Evolutionary conservation across 495 filamentous ascomycete genomes (phyloP).

Genomic region (Penicillium desertorum): DNA sequence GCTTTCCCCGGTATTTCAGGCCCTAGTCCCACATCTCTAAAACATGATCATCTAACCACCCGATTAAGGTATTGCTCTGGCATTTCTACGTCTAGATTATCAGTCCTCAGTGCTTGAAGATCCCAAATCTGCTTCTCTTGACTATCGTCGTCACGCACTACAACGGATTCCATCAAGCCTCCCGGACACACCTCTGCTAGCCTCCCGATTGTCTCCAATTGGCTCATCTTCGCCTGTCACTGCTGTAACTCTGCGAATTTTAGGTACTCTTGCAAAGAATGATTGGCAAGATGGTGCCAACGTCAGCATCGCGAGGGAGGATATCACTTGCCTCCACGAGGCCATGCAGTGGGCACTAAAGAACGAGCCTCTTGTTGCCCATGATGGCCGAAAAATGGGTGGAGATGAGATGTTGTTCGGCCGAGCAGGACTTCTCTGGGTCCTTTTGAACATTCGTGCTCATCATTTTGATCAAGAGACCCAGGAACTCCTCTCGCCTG

Average conservation of each 20-base stretch:
- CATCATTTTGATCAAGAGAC: conserved; percentile 24
- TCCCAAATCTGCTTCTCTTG: conserved; percentile 3
- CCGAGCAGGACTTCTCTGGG: conserved; percentile 45
- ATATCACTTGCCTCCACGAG: conserved; percentile 32
- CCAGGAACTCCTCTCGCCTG: conserved; percentile 18
- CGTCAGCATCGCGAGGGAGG: conserved; percentile 20
- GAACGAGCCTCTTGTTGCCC: conserved; percentile 33
- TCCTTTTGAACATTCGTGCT: conserved; percentile 37
- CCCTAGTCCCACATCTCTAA: neutral
- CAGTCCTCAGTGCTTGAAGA: conserved; percentile 29
- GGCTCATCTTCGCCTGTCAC: conserved; percentile 33
- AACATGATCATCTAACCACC: neutral
- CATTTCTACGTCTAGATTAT: conserved; percentile 40
- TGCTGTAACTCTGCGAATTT: conserved; percentile 28
- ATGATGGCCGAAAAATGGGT: conserved; percentile 35
- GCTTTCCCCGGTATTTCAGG: conserved; percentile 31
- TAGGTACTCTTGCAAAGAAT: conserved; percentile 16
- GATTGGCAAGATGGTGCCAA: conserved; percentile 13
- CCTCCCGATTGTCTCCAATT: conserved; percentile 36
- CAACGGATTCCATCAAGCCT: conserved; percentile 32
- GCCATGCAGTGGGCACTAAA: conserved; percentile 34
- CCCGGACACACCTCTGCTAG: conserved; percentile 27
- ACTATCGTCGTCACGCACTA: conserved; percentile 32
- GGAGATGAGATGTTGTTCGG: conserved; percentile 47
- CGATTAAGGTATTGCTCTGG: conserved; percentile 36